Evolutionary conservation across 805 yeast species (phyloP).

Genomic region (Scheffersomyces spartinae): DNA sequence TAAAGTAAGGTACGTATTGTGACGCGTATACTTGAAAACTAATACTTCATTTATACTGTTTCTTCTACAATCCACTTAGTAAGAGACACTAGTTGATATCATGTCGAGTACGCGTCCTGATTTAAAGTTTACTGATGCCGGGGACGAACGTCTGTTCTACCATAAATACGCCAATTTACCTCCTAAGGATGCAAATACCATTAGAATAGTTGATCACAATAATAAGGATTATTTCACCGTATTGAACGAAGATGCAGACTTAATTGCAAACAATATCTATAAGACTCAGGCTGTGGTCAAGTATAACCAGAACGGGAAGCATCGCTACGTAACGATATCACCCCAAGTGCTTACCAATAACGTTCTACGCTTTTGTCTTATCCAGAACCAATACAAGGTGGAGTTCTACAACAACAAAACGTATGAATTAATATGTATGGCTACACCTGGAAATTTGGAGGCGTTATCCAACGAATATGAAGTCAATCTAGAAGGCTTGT

Average conservation of each 20-base stretch:
- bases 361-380: constrained; percentile 52
- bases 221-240: constrained; percentile 73
- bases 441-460: constrained; percentile 87
- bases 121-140: constrained; percentile 27
- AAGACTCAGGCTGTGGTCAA: constrained; percentile 78
- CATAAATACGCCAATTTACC: constrained; percentile 38
- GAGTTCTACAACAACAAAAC: constrained; percentile 59
- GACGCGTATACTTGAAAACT: too few relatives aligned
- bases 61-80: too few relatives aligned
- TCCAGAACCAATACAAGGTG: constrained; percentile 63
- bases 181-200: constrained; percentile 33
- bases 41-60: too few relatives aligned
- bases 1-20: too few relatives aligned
- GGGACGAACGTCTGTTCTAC: constrained; percentile 36
- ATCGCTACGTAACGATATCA: constrained; percentile 65
- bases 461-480: constrained; percentile 26
- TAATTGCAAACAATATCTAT: constrained; percentile 76
- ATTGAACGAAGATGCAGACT: constrained; percentile 62
- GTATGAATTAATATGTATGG: constrained; percentile 48
- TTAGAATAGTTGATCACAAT: constrained; percentile 63
- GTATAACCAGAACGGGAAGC: constrained; percentile 29
- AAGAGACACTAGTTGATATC: too few relatives aligned
- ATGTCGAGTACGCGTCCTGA: constrained; percentile 33
- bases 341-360: constrained; percentile 54
- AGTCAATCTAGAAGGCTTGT: constrained; percentile 47